Evolutionary conservation across 805 yeast species (phyloP).

Genomic region (Metschnikowia baotianmanensis): DNA sequence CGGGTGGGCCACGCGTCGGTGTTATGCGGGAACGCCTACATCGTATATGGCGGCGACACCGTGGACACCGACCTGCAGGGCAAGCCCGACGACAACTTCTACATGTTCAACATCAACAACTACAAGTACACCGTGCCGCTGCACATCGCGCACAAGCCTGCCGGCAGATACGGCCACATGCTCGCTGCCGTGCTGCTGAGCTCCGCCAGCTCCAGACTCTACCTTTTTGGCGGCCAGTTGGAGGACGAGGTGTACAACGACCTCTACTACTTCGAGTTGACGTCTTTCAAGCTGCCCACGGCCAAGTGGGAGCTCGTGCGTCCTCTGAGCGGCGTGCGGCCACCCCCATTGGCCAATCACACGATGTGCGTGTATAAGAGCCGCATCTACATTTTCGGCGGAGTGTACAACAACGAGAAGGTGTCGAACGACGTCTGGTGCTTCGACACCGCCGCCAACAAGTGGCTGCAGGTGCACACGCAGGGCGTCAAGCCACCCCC

Average conservation of each 20-base stretch:
- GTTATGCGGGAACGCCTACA: conserved; percentile 90
- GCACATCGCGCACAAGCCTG: conserved; percentile 59
- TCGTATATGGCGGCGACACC: conserved; percentile 96
- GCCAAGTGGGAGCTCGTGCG: conserved; percentile 80
- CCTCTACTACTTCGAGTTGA: conserved; percentile 79
- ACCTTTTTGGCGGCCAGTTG: conserved; percentile 92
- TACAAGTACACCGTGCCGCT: conserved; percentile 43
- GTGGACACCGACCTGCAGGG: conserved; percentile 72
- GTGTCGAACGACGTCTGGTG: conserved; percentile 77
- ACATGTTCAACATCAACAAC: conserved; percentile 66
- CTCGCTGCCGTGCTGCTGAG: conserved; percentile 65
- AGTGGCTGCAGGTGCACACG: conserved; percentile 71
- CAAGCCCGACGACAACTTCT: conserved; percentile 83
- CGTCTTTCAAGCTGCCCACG: conserved; percentile 77
- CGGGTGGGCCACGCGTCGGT: conserved; percentile 95
- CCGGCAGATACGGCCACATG: conserved; percentile 94
- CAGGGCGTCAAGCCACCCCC: conserved; percentile 80
- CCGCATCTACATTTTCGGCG: conserved; percentile 87
- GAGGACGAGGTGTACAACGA: conserved; percentile 83
- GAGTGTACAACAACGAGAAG: conserved; percentile 65
- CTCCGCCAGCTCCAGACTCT: conserved; percentile 51
- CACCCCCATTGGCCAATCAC: conserved; percentile 90
- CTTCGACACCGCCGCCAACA: conserved; percentile 64
- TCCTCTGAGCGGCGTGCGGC: conserved; percentile 48
- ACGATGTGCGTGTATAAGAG: conserved; percentile 79